phyloP scores from a whole-genome alignment of 345 rosid species.

The Moringa oleifera region DNA sequence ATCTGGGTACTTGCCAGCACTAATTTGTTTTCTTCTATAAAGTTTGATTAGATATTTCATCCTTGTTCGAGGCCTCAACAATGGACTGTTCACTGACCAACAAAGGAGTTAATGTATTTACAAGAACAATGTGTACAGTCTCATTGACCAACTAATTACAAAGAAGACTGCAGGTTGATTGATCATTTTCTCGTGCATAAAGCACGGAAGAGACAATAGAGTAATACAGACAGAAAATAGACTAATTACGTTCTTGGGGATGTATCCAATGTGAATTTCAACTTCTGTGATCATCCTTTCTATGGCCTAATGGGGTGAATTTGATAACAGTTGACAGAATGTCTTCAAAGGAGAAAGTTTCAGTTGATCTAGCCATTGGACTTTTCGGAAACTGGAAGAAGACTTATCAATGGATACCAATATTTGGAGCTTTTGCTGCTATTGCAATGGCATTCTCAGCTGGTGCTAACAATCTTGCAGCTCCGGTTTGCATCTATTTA shows the following conservation, averaged over 20 bases:
- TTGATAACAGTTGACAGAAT: not conserved
- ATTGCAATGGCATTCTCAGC: conserved; percentile 21
- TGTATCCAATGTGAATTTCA: conserved; percentile 11
- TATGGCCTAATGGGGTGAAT: not conserved
- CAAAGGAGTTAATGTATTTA: too few relatives aligned
- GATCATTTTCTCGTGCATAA: not conserved
- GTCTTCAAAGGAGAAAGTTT: conserved; percentile 15
- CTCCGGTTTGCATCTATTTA: conserved; percentile 19
- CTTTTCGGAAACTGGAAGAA: conserved; percentile 26
- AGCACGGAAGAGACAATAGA: not conserved
- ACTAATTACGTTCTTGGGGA: not conserved
- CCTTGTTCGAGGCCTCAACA: too few relatives aligned
- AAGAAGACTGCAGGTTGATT: too few relatives aligned
- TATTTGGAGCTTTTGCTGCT: conserved; percentile 27
- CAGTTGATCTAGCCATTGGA: conserved; percentile 15
- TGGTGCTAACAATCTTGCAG: conserved; percentile 27
- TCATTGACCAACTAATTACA: too few relatives aligned
- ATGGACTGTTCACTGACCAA: too few relatives aligned
- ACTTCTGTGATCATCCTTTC: not conserved
- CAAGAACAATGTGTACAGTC: too few relatives aligned
- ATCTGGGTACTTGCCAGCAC: too few relatives aligned
- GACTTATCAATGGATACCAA: conserved; percentile 27
- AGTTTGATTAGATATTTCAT: too few relatives aligned
- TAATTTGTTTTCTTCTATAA: too few relatives aligned
- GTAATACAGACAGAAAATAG: conserved; percentile 1